Evolutionary conservation across 331 rosid genomes (phyloP), one percentile per base, ranked within the genome.

Genomic region (Erythrophleum ivorense): DNA sequence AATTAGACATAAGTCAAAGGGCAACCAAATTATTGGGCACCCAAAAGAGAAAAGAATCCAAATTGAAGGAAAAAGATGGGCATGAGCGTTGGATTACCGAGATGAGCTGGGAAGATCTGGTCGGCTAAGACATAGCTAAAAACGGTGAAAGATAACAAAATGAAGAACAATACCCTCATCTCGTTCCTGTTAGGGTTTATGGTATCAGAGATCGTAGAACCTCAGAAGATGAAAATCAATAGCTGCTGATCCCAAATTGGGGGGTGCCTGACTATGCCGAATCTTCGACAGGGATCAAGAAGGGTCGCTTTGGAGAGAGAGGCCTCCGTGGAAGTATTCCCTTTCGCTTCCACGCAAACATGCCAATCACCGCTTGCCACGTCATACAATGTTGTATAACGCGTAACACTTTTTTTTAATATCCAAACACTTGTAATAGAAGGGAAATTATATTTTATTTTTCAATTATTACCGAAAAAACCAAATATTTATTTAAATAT

Each of bases 51-150:
- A 48, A 71, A 13, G 19, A 46, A 24, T 10, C 16, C 31, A 24
- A 48, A 71, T 48, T 49, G 3, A 59, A 29, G 48, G 58, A 71
- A 3, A 29, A 13, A 1, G 21, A 18, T 33, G 79, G 13, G 46
- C 40, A 48, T 7, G 33, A 52, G 52, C 31, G 40, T 48, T 55
- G 73, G 70, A 52, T 46, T 83, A 91, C 97, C 97, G 55, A 86
- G 75, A 31, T 87, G 87, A 77, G 88, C 85, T 19, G 91, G 85
- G 88, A 88, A 71, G 88, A 87, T 82, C 82, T 84, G 89, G 33
- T 91, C 92, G 19, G 94, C 84, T 1, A 86, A 84, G 64, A 75
- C 85, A 15, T 19, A 48, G 77, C 46, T 87, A 78, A 77, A 83
- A 13, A 87, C 65, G 67, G 14, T 3, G 64, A 16, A 62, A 16